A percentile compares a stretch with the other conserved stretches of the same genome.
Evolutionary conservation across 75 land plant genomes (phyloP).

Genomic region (Isoetes taiwanensis): DNA sequence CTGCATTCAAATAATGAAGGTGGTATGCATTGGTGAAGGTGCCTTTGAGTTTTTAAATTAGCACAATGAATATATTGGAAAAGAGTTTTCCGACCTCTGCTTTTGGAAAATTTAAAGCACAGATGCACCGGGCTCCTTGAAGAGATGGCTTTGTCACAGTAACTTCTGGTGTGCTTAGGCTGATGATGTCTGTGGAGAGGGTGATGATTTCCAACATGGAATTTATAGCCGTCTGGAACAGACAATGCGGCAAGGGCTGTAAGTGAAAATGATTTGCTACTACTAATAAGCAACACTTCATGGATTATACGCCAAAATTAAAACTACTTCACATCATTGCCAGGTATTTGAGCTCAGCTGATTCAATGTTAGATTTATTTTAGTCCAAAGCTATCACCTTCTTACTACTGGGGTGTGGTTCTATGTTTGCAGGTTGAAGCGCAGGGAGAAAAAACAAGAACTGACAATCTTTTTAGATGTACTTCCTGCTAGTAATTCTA

Average conservation of each 20-base stretch:
- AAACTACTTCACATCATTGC: constrained; percentile 76
- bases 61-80: constrained; percentile 52
- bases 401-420: neutral
- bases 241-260: constrained; percentile 30
- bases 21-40: constrained; percentile 37
- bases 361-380: neutral
- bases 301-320: constrained; percentile 25
- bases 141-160: constrained; percentile 45
- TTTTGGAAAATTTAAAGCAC: constrained; percentile 90
- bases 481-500: constrained; percentile 37
- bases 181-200: constrained; percentile 70
- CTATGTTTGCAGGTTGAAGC: constrained; percentile 46
- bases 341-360: constrained; percentile 37
- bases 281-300: constrained; percentile 57
- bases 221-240: constrained; percentile 38
- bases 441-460: constrained; percentile 60
- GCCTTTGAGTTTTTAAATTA: constrained; percentile 53
- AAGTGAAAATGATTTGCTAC: constrained; percentile 69
- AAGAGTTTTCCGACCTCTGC: constrained; percentile 77
- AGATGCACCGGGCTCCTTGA: constrained; percentile 42
- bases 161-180: constrained; percentile 41
- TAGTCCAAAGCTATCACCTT: neutral
- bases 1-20: constrained; percentile 33
- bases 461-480: constrained; percentile 41
- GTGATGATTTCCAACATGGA: constrained; percentile 68